These are phyloP conservation scores for Calocera viscosa DNA, from an alignment of 768 basidiomycete species.

Conservation along the genomic window DNA sequence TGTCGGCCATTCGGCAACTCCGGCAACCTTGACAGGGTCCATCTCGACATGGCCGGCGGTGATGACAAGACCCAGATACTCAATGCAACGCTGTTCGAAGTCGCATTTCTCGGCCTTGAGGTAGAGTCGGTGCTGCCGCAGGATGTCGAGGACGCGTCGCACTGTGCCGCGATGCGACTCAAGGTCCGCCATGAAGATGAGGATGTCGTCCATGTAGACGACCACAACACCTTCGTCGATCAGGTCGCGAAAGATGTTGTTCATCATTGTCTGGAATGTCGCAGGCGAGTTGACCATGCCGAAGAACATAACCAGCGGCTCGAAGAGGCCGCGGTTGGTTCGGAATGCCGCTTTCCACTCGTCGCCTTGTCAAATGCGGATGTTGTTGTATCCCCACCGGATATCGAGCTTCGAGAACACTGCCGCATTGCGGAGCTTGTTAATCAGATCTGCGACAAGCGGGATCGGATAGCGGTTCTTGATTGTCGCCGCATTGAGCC, in stretches of 20 bases:
- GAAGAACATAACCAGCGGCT: neutral
- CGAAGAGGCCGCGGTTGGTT: neutral
- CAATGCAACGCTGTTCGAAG: neutral
- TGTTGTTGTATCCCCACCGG: neutral
- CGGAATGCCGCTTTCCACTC: neutral
- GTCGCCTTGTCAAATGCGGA: neutral
- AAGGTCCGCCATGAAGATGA: slow-evolving; percentile 10
- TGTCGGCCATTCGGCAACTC: slow-evolving; percentile 20
- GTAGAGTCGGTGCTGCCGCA: neutral
- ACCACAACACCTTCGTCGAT: slow-evolving; percentile 15
- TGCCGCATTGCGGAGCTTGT: slow-evolving; percentile 18
- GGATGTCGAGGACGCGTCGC: slow-evolving; percentile 9
- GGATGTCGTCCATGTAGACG: slow-evolving; percentile 19
- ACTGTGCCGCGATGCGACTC: slow-evolving; percentile 12
- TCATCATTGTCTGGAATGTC: slow-evolving; percentile 15
- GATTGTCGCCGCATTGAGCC: slow-evolving; percentile 15
- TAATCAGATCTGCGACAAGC: slow-evolving; percentile 31
- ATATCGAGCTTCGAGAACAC: neutral
- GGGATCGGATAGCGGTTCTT: slow-evolving; percentile 11
- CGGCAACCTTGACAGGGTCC: slow-evolving; percentile 20
- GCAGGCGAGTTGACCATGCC: slow-evolving; percentile 18
- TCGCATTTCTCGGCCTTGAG: slow-evolving; percentile 5
- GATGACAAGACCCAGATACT: slow-evolving; percentile 16
- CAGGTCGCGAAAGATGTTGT: slow-evolving; percentile 17
- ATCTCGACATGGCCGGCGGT: slow-evolving; percentile 15